Evolutionary conservation across 2,329 filamentous ascomycete genomes (phyloP).

Genomic region (Pseudogymnoascus sp.): DNA sequence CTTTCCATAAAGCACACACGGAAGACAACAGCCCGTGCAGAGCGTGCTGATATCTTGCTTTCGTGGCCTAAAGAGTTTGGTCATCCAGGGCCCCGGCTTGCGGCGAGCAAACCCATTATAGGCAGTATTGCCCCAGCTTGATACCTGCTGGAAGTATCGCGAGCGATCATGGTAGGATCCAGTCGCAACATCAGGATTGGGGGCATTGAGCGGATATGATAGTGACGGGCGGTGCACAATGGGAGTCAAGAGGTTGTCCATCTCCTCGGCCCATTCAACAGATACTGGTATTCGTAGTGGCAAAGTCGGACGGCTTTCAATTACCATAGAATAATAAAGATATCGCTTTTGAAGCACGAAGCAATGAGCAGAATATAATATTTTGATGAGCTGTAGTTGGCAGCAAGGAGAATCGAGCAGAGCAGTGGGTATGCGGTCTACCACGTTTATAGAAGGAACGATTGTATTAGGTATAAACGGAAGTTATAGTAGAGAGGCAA

Average conservation of each 20-base stretch:
- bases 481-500: neutral
- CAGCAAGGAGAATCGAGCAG: neutral
- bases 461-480: neutral
- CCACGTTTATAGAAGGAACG: neutral
- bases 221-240: neutral
- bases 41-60: slow-evolving; percentile 29
- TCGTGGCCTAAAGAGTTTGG: slow-evolving; percentile 32
- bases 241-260: neutral
- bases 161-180: neutral
- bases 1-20: slow-evolving; percentile 37
- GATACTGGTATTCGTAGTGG: neutral
- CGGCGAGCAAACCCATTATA: neutral
- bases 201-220: neutral
- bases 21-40: slow-evolving; percentile 34
- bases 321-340: neutral
- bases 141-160: slow-evolving; percentile 1
- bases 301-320: neutral
- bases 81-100: slow-evolving; percentile 27
- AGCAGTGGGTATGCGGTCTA: neutral
- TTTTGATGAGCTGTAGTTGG: neutral
- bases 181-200: neutral
- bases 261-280: neutral
- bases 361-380: neutral
- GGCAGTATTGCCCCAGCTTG: neutral
- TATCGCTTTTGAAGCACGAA: neutral